These are phyloP conservation scores for Mycosphaerella sp. DNA, from an alignment of 2,329 filamentous ascomycete species.

Conservation along the genomic window DNA sequence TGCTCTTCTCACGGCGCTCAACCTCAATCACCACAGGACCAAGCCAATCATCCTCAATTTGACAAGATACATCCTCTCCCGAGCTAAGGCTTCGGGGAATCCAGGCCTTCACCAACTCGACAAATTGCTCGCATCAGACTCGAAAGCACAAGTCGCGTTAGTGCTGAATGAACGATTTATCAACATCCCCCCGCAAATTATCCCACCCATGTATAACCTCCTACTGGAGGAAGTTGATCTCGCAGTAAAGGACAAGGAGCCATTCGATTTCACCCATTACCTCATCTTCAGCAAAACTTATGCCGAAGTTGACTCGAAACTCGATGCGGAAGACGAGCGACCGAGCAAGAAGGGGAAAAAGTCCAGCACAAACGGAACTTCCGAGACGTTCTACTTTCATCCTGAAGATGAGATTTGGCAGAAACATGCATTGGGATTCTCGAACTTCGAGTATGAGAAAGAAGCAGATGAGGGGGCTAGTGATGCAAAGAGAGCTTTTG, in stretches of 20 bases:
- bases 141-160: slow-evolving; percentile 60
- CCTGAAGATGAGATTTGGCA: slow-evolving; percentile 89
- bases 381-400: slow-evolving; percentile 81
- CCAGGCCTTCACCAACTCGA: slow-evolving; percentile 32
- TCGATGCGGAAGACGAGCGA: slow-evolving; percentile 60
- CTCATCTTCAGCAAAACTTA: slow-evolving; percentile 90
- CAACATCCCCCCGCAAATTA: slow-evolving; percentile 91
- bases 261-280: slow-evolving; percentile 90
- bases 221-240: slow-evolving; percentile 83
- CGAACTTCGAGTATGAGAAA: slow-evolving; percentile 71
- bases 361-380: too few species aligned
- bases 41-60: slow-evolving; percentile 67
- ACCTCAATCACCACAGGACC: slow-evolving; percentile 68
- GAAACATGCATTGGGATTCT: slow-evolving; percentile 63
- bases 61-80: slow-evolving; percentile 61
- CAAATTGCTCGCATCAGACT: slow-evolving; percentile 34
- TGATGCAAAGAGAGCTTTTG: slow-evolving; percentile 90
- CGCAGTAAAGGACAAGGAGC: slow-evolving; percentile 83
- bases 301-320: slow-evolving; percentile 72
- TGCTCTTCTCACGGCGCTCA: slow-evolving; percentile 83
- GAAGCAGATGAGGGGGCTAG: slow-evolving; percentile 69
- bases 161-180: slow-evolving; percentile 89
- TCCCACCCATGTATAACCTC: slow-evolving; percentile 93
- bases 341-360: slow-evolving; percentile 58
- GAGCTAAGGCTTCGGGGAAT: slow-evolving; percentile 45